phyloP scores from a whole-genome alignment of 768 basidiomycete genomes.

The Daedalea quercina region DNA sequence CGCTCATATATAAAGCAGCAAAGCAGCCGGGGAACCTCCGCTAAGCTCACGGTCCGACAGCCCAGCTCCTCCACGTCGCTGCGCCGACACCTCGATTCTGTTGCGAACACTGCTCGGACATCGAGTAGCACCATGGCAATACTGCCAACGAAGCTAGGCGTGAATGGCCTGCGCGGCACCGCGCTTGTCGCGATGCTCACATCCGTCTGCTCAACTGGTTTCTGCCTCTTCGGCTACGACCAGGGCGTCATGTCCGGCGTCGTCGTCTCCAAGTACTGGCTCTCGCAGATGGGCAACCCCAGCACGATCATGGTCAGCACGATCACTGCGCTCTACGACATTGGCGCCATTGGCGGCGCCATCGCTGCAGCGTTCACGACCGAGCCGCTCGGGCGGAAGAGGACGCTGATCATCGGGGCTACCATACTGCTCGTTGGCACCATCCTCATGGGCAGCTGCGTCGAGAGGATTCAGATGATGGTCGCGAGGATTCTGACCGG shows the following conservation, averaged over 20 bases:
- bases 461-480: constrained; percentile 7
- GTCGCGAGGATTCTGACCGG: constrained; percentile 5
- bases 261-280: constrained; percentile 15
- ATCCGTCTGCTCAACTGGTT: constrained; percentile 30
- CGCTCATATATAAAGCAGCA: not conserved
- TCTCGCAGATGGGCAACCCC: constrained; percentile 3
- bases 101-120: not conserved
- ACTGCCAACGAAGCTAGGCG: not conserved
- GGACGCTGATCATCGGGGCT: constrained; percentile 4
- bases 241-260: constrained; percentile 38
- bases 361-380: constrained; percentile 5
- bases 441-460: constrained; percentile 2
- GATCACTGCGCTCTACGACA: constrained; percentile 7
- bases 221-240: constrained; percentile 32
- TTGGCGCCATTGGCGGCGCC: constrained; percentile 4
- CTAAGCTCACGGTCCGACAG: not conserved
- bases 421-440: constrained; percentile 2
- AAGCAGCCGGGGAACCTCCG: not conserved
- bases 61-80: not conserved
- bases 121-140: not conserved
- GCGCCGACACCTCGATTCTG: not conserved
- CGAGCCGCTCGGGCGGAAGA: constrained; percentile 5
- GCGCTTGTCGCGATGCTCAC: constrained; percentile 3
- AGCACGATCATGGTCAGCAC: constrained; percentile 9
- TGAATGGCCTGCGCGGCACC: not conserved